A percentile compares a stretch with the other conserved stretches of the same genome.
These are phyloP conservation scores for Acer campestre DNA, from an alignment of 345 rosid species.

Conservation along the genomic window DNA sequence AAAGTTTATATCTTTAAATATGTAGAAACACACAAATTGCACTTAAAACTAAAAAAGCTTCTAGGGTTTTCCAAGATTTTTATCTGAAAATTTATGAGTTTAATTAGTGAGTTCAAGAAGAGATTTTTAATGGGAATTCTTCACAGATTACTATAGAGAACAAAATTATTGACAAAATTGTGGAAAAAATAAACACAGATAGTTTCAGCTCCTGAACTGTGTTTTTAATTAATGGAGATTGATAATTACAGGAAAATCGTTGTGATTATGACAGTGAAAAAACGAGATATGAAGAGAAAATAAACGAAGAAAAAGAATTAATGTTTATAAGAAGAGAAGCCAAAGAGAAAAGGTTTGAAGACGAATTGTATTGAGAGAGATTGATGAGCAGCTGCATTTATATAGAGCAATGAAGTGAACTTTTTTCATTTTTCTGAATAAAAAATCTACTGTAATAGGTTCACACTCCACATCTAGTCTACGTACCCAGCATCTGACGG, in stretches of 20 bases:
- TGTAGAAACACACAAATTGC: background rate
- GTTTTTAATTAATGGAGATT: background rate
- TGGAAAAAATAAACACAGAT: background rate
- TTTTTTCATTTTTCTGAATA: background rate
- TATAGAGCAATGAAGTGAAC: slow-evolving; percentile 21
- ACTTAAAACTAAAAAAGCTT: background rate
- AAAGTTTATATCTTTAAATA: background rate
- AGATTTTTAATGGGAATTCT: background rate
- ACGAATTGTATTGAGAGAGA: background rate
- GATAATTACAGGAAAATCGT: slow-evolving; percentile 3
- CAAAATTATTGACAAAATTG: background rate
- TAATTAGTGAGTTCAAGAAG: background rate
- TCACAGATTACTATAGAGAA: too few species aligned
- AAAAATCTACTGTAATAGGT: too few species aligned
- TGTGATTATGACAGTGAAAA: background rate
- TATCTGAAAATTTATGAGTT: background rate
- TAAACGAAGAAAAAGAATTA: background rate
- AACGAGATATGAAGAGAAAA: background rate
- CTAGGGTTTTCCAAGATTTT: slow-evolving; percentile 6
- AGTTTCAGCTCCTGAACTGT: background rate
- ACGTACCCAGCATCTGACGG: too few species aligned
- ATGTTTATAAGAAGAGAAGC: background rate
- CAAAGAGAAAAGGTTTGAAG: background rate
- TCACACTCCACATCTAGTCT: too few species aligned
- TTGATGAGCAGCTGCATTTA: slow-evolving; percentile 31